A percentile compares a stretch with the other conserved stretches of the same genome.
phyloP scores from a whole-genome alignment of 2,329 filamentous ascomycete genomes.

The Aspergillus aculeatinus region DNA sequence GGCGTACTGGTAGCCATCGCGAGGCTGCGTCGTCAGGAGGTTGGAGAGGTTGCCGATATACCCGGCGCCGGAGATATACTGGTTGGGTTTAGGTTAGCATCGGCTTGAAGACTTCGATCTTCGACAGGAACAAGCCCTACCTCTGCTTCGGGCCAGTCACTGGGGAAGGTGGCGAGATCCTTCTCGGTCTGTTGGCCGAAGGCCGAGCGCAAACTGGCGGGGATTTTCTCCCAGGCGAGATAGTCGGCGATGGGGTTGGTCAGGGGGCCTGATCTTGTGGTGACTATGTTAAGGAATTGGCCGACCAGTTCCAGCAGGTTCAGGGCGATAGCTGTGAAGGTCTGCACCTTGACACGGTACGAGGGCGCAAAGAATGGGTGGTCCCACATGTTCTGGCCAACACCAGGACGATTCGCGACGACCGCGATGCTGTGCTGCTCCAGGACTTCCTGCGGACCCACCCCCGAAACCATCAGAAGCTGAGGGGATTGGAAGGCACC shows the following conservation, averaged over 20 bases:
- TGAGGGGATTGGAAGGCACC: constrained; percentile 52
- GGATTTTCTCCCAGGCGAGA: constrained; percentile 37
- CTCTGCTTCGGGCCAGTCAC: constrained; percentile 42
- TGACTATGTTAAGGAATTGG: constrained; percentile 9
- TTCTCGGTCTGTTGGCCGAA: constrained; percentile 21
- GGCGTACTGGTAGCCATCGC: constrained; percentile 34
- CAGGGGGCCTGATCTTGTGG: constrained; percentile 22
- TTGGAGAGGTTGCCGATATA: constrained; percentile 19
- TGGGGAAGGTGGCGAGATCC: constrained; percentile 25
- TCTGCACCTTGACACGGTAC: constrained; percentile 29
- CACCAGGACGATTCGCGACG: constrained; percentile 31
- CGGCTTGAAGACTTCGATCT: no score
- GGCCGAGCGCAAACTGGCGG: constrained; percentile 15
- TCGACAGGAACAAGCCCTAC: constrained; percentile 3
- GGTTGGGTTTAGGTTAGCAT: not conserved
- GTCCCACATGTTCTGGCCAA: constrained; percentile 41
- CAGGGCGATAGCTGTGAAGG: constrained; percentile 21
- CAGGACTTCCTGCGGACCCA: constrained; percentile 41
- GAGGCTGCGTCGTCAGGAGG: constrained; percentile 9
- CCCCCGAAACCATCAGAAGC: constrained; percentile 51
- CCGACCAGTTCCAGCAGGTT: constrained; percentile 17
- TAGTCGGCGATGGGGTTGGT: constrained; percentile 28
- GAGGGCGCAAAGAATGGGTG: constrained; percentile 32
- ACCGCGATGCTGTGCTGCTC: constrained; percentile 27
- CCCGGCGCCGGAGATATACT: constrained; percentile 25